phyloP scores from a whole-genome alignment of 192 early-diverging fungal species.

The Funneliformis geosporum region DNA sequence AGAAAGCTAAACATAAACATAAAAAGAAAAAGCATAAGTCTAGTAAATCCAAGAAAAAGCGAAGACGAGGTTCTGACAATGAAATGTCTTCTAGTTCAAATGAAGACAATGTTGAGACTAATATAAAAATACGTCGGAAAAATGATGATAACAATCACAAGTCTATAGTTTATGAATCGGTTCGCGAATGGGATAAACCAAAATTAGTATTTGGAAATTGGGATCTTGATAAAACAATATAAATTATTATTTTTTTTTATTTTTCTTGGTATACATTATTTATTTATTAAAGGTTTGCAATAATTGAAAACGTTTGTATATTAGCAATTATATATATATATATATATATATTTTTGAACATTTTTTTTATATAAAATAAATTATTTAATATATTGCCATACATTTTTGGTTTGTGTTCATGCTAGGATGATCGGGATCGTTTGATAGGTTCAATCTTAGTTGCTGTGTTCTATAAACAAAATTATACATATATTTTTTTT shows the following conservation, averaged over 20 bases:
- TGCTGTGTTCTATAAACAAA: neutral
- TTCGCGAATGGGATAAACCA: constrained; percentile 22
- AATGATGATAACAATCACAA: neutral
- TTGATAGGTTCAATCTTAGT: neutral
- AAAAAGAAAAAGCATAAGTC: constrained; percentile 17
- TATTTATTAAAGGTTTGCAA: neutral
- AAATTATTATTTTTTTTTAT: neutral
- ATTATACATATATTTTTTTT: neutral
- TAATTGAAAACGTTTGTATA: too few relatives aligned
- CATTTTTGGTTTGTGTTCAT: too few relatives aligned
- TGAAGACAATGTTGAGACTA: neutral
- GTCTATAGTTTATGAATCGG: neutral
- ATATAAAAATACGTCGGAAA: neutral
- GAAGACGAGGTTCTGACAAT: neutral
- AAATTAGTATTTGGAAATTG: constrained; percentile 17
- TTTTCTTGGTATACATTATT: neutral
- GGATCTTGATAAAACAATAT: constrained; percentile 5
- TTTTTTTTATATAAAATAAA: too few relatives aligned
- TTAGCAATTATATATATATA: too few relatives aligned
- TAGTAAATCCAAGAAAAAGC: neutral
- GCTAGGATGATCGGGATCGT: too few relatives aligned
- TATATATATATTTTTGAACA: too few relatives aligned
- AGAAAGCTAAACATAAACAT: neutral
- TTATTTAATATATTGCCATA: too few relatives aligned
- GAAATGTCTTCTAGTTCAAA: constrained; percentile 15